A percentile compares a stretch with the other conserved stretches of the same genome.
These are phyloP conservation scores for Verticillium longisporum DNA, from an alignment of 2,329 filamentous ascomycete species.

Conservation along the genomic window DNA sequence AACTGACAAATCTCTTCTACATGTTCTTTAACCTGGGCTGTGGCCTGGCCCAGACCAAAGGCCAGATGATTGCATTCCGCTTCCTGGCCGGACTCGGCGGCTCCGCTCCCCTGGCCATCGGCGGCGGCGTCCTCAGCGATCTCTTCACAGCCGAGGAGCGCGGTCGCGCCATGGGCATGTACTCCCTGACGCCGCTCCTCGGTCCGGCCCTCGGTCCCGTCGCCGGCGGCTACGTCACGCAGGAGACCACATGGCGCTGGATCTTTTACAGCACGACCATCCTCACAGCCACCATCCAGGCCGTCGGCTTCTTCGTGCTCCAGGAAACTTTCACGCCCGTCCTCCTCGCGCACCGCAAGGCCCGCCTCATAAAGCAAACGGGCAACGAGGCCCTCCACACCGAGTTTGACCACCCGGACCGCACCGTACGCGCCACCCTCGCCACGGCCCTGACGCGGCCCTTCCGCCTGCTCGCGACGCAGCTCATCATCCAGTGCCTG, in stretches of 20 bases:
- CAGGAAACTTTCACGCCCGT: slow-evolving; percentile 60
- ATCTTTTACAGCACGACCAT: slow-evolving; percentile 64
- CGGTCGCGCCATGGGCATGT: slow-evolving; percentile 29
- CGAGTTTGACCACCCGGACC: slow-evolving; percentile 41
- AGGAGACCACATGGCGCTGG: slow-evolving; percentile 65
- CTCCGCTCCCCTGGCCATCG: slow-evolving; percentile 32
- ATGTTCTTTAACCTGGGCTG: slow-evolving; percentile 55
- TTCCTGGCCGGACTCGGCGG: slow-evolving; percentile 36
- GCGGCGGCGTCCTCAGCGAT: slow-evolving; percentile 33
- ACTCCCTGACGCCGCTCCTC: slow-evolving; percentile 36
- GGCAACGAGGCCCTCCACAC: slow-evolving; percentile 42
- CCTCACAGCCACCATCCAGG: slow-evolving; percentile 51
- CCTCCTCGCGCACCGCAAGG: slow-evolving; percentile 51
- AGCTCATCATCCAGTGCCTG: slow-evolving; percentile 39
- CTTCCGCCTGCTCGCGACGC: slow-evolving; percentile 35
- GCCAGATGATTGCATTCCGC: slow-evolving; percentile 37
- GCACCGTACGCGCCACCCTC: slow-evolving; percentile 9
- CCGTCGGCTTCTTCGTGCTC: slow-evolving; percentile 50
- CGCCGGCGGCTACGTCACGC: slow-evolving; percentile 56
- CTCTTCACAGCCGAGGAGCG: slow-evolving; percentile 32
- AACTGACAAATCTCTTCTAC: slow-evolving; percentile 38
- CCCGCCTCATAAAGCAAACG: slow-evolving; percentile 49
- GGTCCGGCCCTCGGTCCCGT: slow-evolving; percentile 64
- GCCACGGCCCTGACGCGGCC: slow-evolving; percentile 30
- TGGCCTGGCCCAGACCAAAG: slow-evolving; percentile 38